Base-by-base conservation (phyloP, 257 asterid genomes). In the Solanum sparsipilum region DNA sequence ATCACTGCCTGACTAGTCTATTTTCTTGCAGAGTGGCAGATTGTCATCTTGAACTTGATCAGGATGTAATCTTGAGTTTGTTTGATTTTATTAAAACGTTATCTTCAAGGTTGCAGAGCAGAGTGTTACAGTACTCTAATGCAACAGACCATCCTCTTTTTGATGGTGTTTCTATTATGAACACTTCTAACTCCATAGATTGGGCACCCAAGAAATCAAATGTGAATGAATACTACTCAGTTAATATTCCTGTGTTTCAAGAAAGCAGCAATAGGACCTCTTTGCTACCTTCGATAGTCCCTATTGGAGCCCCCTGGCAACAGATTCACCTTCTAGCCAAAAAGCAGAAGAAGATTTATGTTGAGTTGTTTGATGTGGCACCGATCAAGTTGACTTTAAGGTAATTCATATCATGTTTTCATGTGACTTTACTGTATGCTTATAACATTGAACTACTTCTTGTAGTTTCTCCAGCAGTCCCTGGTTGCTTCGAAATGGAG, bases 291-390 rank as follows among this genome's bases (percentile, higher is more conserved):
- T 88, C 88, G 84, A 86, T 96, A 86, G 91, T 94, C 86, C 99
- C 99, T 86, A 94, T 95, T 92, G 99, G 99, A 92, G 98, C 98
- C 88, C 99, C 99, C 46, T 96, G 99, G 99, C 99, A 97, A 92
- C 93, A 95, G 91, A 91, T 97, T 91, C 95, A 95, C 90, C 94
- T 93, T 90, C 92, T 93, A 35, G 93, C 94, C 20, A 90, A 90
- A 70, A 94, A 91, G 92, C 96, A 95, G 93, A 93, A 94, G 94
- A 97, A 97, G 90, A 92, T 95, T 91, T 97, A 95, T 91, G 93
- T 96, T 75, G 98, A 97, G 91, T 91, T 91, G 88, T 93, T 97
- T 89, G 98, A 95, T 91, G 90, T 97, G 92, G 97, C 94, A 88
- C 97, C 98, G 2, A 93, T 97, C 82, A 95, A 94, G 87, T 90